These are phyloP conservation scores for Macrolepiota dolichaula DNA, from an alignment of 768 basidiomycete species.

Conservation along the genomic window DNA sequence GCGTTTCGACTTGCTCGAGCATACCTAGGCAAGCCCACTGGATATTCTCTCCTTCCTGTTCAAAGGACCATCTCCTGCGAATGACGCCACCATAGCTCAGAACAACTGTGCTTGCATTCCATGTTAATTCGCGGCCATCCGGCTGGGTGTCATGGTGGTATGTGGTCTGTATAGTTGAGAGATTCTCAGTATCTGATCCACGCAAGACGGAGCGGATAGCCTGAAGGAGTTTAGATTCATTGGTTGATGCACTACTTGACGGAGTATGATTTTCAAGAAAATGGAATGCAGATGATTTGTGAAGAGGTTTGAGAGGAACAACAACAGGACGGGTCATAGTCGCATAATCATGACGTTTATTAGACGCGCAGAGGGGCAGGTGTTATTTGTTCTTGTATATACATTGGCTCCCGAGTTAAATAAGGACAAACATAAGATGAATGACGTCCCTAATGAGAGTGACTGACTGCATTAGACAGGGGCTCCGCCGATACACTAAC, in stretches of 20 bases:
- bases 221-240: slow-evolving; percentile 43
- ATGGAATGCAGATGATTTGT: slow-evolving; percentile 40
- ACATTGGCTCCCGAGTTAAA: not conserved
- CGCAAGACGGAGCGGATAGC: slow-evolving; percentile 60
- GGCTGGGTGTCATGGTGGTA: slow-evolving; percentile 36
- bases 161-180: slow-evolving; percentile 39
- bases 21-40: slow-evolving; percentile 80
- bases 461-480: not conserved
- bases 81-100: slow-evolving; percentile 68
- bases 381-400: not conserved
- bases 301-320: slow-evolving; percentile 39
- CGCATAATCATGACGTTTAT: not conserved
- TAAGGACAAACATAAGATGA: not conserved
- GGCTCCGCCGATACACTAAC: not conserved
- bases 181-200: slow-evolving; percentile 43
- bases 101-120: slow-evolving; percentile 63
- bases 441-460: not conserved
- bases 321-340: slow-evolving; percentile 22
- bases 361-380: not conserved
- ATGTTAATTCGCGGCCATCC: slow-evolving; percentile 61
- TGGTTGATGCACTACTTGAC: slow-evolving; percentile 15
- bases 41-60: slow-evolving; percentile 66
- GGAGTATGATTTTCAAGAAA: slow-evolving; percentile 32
- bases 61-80: slow-evolving; percentile 70
- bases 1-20: slow-evolving; percentile 49